Evolutionary conservation across 768 basidiomycete species (phyloP).

Genomic region (Boletus reticuloceps): DNA sequence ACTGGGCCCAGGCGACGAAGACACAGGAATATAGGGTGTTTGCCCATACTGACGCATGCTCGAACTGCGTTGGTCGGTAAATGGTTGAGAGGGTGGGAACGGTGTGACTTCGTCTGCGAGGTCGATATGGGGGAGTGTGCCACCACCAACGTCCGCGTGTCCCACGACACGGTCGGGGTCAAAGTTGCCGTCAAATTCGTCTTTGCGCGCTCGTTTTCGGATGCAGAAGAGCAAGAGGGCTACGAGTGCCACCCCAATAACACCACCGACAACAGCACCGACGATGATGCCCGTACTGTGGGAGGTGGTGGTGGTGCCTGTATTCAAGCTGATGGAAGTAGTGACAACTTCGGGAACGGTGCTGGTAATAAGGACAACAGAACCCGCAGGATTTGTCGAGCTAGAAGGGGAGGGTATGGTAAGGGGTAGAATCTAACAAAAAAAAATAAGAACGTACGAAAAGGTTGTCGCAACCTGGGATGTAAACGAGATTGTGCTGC

Average conservation of each 20-base stretch:
- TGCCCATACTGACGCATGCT: conserved; percentile 27
- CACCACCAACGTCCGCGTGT: conserved; percentile 20
- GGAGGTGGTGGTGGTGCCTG: background rate
- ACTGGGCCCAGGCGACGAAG: background rate
- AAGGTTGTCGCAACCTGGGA: conserved; percentile 16
- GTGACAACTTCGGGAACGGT: conserved; percentile 13
- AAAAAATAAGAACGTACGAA: conserved; percentile 14
- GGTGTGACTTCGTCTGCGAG: conserved; percentile 31
- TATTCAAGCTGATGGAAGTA: conserved; percentile 4
- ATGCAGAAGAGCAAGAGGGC: conserved; percentile 31
- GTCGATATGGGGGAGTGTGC: conserved; percentile 27
- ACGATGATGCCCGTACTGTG: conserved; percentile 42
- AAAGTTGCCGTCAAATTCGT: conserved; percentile 51
- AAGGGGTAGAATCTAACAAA: background rate
- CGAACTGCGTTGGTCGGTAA: background rate
- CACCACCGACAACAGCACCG: conserved; percentile 53
- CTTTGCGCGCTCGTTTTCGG: conserved; percentile 20
- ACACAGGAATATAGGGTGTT: conserved; percentile 3
- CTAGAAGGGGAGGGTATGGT: conserved; percentile 4
- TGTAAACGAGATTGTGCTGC: conserved; percentile 10
- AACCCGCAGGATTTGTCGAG: conserved; percentile 22
- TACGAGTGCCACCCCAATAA: conserved; percentile 28
- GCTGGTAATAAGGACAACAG: conserved; percentile 19
- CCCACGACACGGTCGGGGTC: conserved; percentile 44
- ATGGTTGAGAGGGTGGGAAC: conserved; percentile 11